Conservation (phyloP, 1,284 basidiomycete genomes). For the Malassezia nana region DNA sequence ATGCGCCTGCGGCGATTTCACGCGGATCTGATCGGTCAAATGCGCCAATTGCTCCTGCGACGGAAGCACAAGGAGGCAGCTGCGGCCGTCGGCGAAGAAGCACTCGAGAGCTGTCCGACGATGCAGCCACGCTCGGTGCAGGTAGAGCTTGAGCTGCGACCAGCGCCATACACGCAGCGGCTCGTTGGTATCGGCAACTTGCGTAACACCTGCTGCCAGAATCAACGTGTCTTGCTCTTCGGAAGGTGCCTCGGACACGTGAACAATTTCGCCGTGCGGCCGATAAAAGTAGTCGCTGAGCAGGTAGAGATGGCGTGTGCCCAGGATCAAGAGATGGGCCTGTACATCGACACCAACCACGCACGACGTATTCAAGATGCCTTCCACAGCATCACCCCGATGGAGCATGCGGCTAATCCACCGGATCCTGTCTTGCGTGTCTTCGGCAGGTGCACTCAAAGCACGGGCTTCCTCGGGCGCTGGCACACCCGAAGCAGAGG, state of each 20-base stretch:
- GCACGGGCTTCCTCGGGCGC: too few species aligned
- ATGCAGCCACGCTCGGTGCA: conserved; percentile 36
- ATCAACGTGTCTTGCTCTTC: conserved; percentile 52
- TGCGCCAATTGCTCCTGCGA: conserved; percentile 23
- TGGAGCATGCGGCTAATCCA: conserved; percentile 57
- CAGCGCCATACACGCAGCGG: conserved; percentile 38
- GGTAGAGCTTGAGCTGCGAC: conserved; percentile 22
- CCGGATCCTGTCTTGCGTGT: conserved; percentile 57
- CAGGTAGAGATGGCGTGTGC: conserved; percentile 74
- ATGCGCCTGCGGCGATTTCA: conserved; percentile 27
- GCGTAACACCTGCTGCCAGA: conserved; percentile 61
- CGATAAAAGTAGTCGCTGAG: conserved; percentile 84
- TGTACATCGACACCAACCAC: conserved; percentile 38
- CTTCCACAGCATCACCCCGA: conserved; percentile 79
- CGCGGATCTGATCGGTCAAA: conserved; percentile 28
- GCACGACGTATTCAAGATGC: conserved; percentile 54
- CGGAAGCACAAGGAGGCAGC: conserved; percentile 41
- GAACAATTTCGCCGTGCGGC: conserved; percentile 75
- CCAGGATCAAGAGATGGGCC: conserved; percentile 80
- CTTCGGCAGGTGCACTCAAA: conserved; percentile 31
- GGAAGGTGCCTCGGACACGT: conserved; percentile 72
- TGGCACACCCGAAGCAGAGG: background rate
- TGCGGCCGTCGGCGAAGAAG: conserved; percentile 47
- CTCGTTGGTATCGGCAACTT: conserved; percentile 21
- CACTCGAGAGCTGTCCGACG: conserved; percentile 41